Base-by-base conservation (phyloP, 1,284 basidiomycete species). In the Neonothopanus nambi region DNA sequence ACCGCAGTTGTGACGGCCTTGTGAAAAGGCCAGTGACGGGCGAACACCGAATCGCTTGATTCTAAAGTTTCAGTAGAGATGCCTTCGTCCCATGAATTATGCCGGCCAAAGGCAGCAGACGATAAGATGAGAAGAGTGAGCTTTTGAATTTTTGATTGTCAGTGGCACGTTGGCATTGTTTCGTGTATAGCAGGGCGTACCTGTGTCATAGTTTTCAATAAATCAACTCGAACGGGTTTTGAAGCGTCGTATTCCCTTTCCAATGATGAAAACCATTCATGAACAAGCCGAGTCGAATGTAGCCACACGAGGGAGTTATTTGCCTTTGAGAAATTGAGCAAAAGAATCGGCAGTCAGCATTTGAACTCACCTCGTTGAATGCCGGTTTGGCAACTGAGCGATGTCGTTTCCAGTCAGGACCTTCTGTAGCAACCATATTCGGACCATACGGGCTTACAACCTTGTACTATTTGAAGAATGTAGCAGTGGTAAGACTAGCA, bases 241-340 rank as follows among this genome's bases (percentile, higher is more conserved):
- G 54, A 21, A 23, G 58, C 7, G 13, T 33, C 30, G 8, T 9
- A 9, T 33, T 13, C 30, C 17, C n/a, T n/a, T 21, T 75, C 68
- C 30, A 78, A 63, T 20, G 73, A 60, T 12, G 66, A 60, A 52
- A 78, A 75, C 74, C 79, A 79, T 56, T 78, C 73, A 17, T 72
- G 60, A n/a, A 73, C 58, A 5, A 78, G 64, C 5, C 70, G 67
- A 4, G 71, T 66, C 0, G 74, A 67, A 56, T 78, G 73, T 5
- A 61, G 57, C 76, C 74, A 79, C 11, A 79, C 76, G 2, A 78
- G 64, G 5, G 69, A 70, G 50, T 76, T 70, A 30, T 78, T 79
- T 15, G 68, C 66, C 75, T 77, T 58, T 6, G 30, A 41, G 7
- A 55, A 54, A 38, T 35, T 17, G 21, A 46, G 13, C n/a, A 43